Conservation (phyloP, 495 filamentous ascomycete genomes). For the Daldinia decipiens region DNA sequence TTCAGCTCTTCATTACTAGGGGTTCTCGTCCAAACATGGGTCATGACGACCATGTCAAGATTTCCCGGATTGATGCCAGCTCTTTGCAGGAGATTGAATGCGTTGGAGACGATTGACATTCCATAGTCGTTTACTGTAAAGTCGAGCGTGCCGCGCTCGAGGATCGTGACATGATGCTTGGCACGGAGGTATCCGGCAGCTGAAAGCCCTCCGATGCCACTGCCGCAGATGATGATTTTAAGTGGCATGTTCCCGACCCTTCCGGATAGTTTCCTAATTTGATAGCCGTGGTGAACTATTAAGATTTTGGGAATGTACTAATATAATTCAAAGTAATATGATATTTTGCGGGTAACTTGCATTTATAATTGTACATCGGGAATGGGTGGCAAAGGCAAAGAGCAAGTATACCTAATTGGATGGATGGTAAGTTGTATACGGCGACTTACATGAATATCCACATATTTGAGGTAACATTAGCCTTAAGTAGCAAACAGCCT, state of each 20-base stretch:
- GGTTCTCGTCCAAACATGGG: conserved; percentile 40
- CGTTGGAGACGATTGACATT: conserved; percentile 42
- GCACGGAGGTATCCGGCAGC: conserved; percentile 45
- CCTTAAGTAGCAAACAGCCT: not conserved
- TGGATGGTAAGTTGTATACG: not conserved
- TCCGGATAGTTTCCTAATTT: not conserved
- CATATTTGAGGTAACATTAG: not conserved
- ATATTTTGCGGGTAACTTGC: not conserved
- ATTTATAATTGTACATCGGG: not conserved
- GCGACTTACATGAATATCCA: not conserved
- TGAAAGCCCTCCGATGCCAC: conserved; percentile 43
- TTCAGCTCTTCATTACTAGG: conserved; percentile 38
- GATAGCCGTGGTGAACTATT: not conserved
- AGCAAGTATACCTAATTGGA: not conserved
- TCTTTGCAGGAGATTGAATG: conserved; percentile 44
- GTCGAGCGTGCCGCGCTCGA: conserved; percentile 44
- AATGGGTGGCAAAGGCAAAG: not conserved
- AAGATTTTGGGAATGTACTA: not conserved
- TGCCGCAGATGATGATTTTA: conserved; percentile 43
- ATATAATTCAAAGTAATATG: not conserved
- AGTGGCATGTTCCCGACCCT: conserved; percentile 24
- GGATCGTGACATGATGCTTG: conserved; percentile 44
- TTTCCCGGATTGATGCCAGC: conserved; percentile 39
- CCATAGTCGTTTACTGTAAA: conserved; percentile 46
- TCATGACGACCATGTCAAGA: conserved; percentile 44